Conservation (phyloP, 2,329 filamentous ascomycete species). For the Fusarium irregulare region DNA sequence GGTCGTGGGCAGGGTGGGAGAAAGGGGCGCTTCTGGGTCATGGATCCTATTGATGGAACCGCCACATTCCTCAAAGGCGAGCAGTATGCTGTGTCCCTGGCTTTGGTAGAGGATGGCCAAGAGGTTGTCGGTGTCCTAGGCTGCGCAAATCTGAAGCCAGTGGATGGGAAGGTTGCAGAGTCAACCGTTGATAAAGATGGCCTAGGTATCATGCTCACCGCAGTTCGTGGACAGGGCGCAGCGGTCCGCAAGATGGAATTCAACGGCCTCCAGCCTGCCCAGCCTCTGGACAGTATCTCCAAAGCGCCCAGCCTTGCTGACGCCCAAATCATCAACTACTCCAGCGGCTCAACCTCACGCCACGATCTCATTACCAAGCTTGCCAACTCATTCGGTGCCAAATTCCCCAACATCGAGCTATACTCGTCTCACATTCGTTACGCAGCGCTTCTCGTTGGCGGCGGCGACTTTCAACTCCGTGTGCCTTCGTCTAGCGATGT, state of each 20-base stretch:
- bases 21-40: constrained; percentile 65
- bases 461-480: constrained; percentile 51
- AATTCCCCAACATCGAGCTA: constrained; percentile 53
- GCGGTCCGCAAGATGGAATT: constrained; percentile 44
- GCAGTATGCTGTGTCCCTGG: constrained; percentile 72
- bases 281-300: constrained; percentile 37
- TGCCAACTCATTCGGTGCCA: constrained; percentile 47
- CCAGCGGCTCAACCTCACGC: constrained; percentile 46
- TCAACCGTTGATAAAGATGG: constrained; percentile 48
- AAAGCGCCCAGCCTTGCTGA: constrained; percentile 32
- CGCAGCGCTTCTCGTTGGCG: constrained; percentile 52
- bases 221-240: constrained; percentile 49
- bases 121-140: constrained; percentile 70
- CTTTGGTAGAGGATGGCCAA: constrained; percentile 66
- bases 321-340: constrained; percentile 52
- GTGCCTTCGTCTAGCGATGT: constrained; percentile 40
- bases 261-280: constrained; percentile 31
- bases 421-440: constrained; percentile 57
- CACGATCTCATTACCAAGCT: constrained; percentile 49
- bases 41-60: constrained; percentile 74
- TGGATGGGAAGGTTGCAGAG: constrained; percentile 52
- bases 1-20: constrained; percentile 54
- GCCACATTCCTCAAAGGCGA: constrained; percentile 69
- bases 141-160: constrained; percentile 67
- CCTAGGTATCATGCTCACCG: constrained; percentile 53